These are phyloP conservation scores for Solanum chilense DNA, from an alignment of 257 asterid genomes.

Conservation along the genomic window DNA sequence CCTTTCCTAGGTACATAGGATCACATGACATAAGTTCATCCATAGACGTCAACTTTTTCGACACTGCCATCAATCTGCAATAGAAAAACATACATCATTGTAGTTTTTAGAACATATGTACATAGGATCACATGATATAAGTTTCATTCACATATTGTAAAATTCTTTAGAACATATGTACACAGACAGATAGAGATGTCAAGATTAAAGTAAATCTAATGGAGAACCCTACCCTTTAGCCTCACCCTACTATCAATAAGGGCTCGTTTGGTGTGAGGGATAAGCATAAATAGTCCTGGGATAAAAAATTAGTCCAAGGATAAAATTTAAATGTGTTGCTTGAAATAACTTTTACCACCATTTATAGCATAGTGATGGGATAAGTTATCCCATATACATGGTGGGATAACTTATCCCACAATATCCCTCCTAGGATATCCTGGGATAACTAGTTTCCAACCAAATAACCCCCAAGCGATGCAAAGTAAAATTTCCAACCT, in stretches of 20 bases:
- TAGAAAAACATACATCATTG: background rate
- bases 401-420: no score
- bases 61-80: conserved; percentile 76
- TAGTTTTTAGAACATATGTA: background rate
- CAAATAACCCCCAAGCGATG: background rate
- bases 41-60: conserved; percentile 66
- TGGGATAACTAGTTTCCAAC: no score
- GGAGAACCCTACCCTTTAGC: background rate
- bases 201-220: background rate
- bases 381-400: no score
- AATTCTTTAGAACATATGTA: background rate
- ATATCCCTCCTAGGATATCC: no score
- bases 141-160: background rate
- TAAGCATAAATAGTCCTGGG: no score
- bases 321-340: no score
- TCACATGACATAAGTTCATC: conserved; percentile 78
- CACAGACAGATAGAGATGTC: background rate
- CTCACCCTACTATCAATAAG: background rate
- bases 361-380: no score
- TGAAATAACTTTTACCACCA: no score
- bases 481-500: background rate
- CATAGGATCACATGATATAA: no score
- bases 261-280: no score
- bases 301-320: no score
- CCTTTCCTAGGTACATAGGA: conserved; percentile 72